Percentiles rank a stretch among this genome's conserved stretches.
These are phyloP conservation scores for Theileria orientalis DNA, from an alignment of 169 alveolate genomes.

Conservation along the genomic window DNA sequence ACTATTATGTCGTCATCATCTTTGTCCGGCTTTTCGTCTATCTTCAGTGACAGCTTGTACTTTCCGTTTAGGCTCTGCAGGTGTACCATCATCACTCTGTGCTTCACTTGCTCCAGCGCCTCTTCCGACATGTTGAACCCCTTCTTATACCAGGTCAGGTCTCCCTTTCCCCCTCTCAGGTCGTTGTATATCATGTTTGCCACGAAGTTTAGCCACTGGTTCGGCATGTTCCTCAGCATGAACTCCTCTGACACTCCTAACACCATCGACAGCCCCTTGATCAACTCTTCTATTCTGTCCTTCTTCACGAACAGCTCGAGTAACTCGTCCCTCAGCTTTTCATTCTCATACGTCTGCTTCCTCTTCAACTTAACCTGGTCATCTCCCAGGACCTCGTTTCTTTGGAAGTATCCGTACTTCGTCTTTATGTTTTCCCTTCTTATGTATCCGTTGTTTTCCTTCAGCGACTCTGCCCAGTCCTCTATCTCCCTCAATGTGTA, in stretches of 20 bases:
- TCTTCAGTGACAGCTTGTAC: too few species aligned
- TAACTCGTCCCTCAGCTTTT: conserved; percentile 45
- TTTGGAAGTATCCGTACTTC: conserved; percentile 37
- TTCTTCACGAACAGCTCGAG: background rate
- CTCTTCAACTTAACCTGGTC: conserved; percentile 10
- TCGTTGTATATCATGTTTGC: background rate
- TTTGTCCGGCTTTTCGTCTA: too few species aligned
- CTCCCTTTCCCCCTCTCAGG: background rate
- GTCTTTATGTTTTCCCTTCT: conserved; percentile 23
- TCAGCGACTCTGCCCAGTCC: conserved; percentile 26
- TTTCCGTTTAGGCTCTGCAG: background rate
- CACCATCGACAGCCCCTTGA: conserved; percentile 29
- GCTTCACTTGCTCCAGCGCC: background rate
- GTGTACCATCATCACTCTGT: background rate
- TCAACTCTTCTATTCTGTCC: conserved; percentile 34
- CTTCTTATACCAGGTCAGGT: background rate
- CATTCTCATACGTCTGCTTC: conserved; percentile 31
- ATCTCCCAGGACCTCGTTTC: conserved; percentile 46
- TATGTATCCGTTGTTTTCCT: conserved; percentile 14
- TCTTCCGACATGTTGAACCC: background rate
- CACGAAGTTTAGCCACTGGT: background rate
- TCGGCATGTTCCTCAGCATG: background rate
- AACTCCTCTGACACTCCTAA: background rate
- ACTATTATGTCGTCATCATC: too few species aligned
- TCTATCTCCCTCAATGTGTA: conserved; percentile 37